Evolutionary conservation across 352 stramenopile species (phyloP).

Genomic region (Phytophthora citricola): DNA sequence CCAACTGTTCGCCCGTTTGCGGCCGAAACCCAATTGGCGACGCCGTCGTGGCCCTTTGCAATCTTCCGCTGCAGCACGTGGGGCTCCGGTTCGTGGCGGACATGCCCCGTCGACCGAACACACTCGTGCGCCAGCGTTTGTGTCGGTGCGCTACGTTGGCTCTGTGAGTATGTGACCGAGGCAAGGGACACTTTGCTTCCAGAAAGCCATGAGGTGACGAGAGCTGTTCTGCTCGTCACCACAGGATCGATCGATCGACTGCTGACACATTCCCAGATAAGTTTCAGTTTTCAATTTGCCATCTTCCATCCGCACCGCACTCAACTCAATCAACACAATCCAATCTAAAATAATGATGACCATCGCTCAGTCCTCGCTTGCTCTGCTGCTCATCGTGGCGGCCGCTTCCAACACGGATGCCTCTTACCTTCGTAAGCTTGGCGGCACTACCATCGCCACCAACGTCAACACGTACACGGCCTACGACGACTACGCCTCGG

Average conservation of each 20-base stretch:
- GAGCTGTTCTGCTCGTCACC: slow-evolving; percentile 9
- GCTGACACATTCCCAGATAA: slow-evolving; percentile 5
- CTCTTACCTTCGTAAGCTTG: slow-evolving; percentile 18
- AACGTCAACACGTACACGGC: slow-evolving; percentile 26
- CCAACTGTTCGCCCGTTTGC: slow-evolving; percentile 17
- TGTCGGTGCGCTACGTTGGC: slow-evolving; percentile 10
- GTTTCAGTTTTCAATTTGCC: slow-evolving; percentile 16
- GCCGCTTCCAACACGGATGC: slow-evolving; percentile 19
- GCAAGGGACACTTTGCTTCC: slow-evolving; percentile 25
- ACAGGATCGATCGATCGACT: slow-evolving; percentile 8
- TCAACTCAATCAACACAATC: slow-evolving; percentile 1
- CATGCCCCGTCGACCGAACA: slow-evolving; percentile 21
- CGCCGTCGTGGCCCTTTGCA: slow-evolving; percentile 10
- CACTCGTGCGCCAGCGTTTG: slow-evolving; percentile 16
- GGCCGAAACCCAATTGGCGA: slow-evolving; percentile 11
- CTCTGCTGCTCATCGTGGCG: slow-evolving; percentile 22
- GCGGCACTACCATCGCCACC: slow-evolving; percentile 15
- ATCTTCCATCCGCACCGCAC: slow-evolving; percentile 6
- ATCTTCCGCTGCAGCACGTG: slow-evolving; percentile 32
- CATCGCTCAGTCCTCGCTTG: slow-evolving; percentile 25
- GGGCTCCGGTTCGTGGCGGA: slow-evolving; percentile 11
- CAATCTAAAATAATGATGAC: slow-evolving; percentile 13
- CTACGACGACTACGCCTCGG: slow-evolving; percentile 25
- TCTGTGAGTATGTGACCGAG: not conserved
- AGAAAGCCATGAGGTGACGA: slow-evolving; percentile 12